phyloP scores from a whole-genome alignment of 192 early-diverging fungal species.

The Podila clonocystis region DNA sequence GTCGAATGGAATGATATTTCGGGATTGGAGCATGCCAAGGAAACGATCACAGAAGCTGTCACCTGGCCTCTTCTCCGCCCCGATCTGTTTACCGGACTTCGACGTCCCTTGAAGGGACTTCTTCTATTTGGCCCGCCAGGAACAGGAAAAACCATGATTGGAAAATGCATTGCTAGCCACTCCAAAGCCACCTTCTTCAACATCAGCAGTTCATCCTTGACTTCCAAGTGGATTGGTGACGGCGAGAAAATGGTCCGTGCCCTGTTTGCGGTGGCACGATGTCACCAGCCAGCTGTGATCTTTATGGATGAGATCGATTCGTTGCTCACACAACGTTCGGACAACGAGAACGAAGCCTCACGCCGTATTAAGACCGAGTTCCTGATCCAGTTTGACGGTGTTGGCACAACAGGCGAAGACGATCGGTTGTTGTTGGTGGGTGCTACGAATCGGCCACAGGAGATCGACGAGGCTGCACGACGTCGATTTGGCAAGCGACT shows the following conservation, averaged over 20 bases:
- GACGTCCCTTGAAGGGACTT: slow-evolving; percentile 85
- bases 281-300: slow-evolving; percentile 87
- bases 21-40: slow-evolving; percentile 85
- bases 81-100: slow-evolving; percentile 88
- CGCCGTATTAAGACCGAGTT: slow-evolving; percentile 95
- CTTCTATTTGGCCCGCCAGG: slow-evolving; percentile 92
- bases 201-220: slow-evolving; percentile 90
- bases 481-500: slow-evolving; percentile 76
- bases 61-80: slow-evolving; percentile 80
- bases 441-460: slow-evolving; percentile 78
- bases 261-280: slow-evolving; percentile 91
- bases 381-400: slow-evolving; percentile 86
- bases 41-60: slow-evolving; percentile 80
- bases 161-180: slow-evolving; percentile 87
- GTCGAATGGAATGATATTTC: slow-evolving; percentile 90
- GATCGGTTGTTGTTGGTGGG: slow-evolving; percentile 86
- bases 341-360: slow-evolving; percentile 89
- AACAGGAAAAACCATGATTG: slow-evolving; percentile 90
- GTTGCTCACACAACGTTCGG: slow-evolving; percentile 85
- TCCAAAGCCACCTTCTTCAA: slow-evolving; percentile 92
- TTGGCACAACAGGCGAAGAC: slow-evolving; percentile 74
- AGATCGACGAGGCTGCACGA: slow-evolving; percentile 92
- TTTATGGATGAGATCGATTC: slow-evolving; percentile 98
- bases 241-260: slow-evolving; percentile 96
- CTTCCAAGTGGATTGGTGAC: slow-evolving; percentile 95